Evolutionary conservation across 441 rosid genomes (phyloP).

Genomic region (Pelargonium myrrhifolium): DNA sequence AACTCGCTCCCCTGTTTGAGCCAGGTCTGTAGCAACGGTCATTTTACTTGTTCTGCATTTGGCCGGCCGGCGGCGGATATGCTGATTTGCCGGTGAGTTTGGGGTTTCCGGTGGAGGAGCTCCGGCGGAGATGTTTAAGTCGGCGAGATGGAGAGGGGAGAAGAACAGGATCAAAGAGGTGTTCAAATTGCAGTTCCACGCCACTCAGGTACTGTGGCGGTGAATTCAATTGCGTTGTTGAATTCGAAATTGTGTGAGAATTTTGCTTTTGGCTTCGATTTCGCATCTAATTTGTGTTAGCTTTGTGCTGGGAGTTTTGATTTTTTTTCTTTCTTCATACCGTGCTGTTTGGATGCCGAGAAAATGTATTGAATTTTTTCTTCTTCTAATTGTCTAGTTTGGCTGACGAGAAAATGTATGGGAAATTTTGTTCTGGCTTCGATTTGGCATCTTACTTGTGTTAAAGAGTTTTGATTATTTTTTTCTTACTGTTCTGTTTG

Average conservation of each 20-base stretch:
- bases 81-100: slow-evolving; percentile 23
- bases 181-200: slow-evolving; percentile 73
- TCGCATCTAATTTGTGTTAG: neutral
- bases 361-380: too few relatives aligned
- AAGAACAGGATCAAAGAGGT: slow-evolving; percentile 67
- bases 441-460: too few relatives aligned
- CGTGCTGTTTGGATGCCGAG: neutral
- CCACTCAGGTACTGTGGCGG: slow-evolving; percentile 47
- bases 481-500: too few relatives aligned
- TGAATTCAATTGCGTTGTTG: neutral
- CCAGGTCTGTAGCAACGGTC: neutral
- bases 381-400: too few relatives aligned
- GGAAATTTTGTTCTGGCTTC: too few relatives aligned
- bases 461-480: too few relatives aligned
- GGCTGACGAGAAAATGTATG: too few relatives aligned
- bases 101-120: slow-evolving; percentile 29
- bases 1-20: neutral
- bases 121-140: slow-evolving; percentile 52
- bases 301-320: neutral
- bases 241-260: neutral
- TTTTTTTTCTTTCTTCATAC: neutral
- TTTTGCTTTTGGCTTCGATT: neutral
- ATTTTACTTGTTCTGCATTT: slow-evolving; percentile 19
- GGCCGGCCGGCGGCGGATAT: slow-evolving; percentile 21
- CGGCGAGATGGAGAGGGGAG: slow-evolving; percentile 75